These are phyloP conservation scores for Nitzschia palea DNA, from an alignment of 108 stramenopile genomes.

Conservation along the genomic window DNA sequence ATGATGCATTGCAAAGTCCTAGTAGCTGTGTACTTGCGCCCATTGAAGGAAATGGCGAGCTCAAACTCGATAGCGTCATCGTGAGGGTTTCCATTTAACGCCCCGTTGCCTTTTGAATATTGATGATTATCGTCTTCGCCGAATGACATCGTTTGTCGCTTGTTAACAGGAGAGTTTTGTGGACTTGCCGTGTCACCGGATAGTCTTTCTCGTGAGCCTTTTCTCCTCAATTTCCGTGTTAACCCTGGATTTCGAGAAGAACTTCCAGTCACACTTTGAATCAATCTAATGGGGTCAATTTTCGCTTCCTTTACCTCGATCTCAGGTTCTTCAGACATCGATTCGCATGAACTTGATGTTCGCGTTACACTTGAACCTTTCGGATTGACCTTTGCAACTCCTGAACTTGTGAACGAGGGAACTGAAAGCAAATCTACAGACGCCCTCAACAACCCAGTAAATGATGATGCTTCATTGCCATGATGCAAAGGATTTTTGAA, in stretches of 20 bases:
- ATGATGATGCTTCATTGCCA: background rate
- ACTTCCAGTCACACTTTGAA: constrained; percentile 61
- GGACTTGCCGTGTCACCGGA: background rate
- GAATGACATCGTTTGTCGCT: background rate
- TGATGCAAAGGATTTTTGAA: constrained; percentile 9
- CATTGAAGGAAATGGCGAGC: constrained; percentile 65
- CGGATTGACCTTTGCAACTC: background rate
- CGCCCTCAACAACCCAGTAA: background rate
- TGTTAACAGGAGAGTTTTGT: background rate
- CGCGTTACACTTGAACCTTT: background rate
- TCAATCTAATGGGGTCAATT: constrained; percentile 58
- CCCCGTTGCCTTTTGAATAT: background rate
- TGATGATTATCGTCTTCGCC: background rate
- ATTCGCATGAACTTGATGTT: constrained; percentile 3
- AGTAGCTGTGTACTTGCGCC: constrained; percentile 70
- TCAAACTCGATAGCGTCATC: constrained; percentile 75
- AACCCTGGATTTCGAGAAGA: constrained; percentile 34
- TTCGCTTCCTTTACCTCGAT: constrained; percentile 64
- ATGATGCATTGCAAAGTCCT: constrained; percentile 69
- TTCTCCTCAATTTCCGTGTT: constrained; percentile 18
- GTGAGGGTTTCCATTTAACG: constrained; percentile 12
- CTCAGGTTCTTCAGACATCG: constrained; percentile 8
- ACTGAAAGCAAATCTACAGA: constrained; percentile 12
- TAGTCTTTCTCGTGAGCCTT: constrained; percentile 4
- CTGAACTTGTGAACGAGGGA: background rate